These are phyloP conservation scores for Isabelozyma rhagii DNA, from an alignment of 805 yeast species.

Conservation along the genomic window DNA sequence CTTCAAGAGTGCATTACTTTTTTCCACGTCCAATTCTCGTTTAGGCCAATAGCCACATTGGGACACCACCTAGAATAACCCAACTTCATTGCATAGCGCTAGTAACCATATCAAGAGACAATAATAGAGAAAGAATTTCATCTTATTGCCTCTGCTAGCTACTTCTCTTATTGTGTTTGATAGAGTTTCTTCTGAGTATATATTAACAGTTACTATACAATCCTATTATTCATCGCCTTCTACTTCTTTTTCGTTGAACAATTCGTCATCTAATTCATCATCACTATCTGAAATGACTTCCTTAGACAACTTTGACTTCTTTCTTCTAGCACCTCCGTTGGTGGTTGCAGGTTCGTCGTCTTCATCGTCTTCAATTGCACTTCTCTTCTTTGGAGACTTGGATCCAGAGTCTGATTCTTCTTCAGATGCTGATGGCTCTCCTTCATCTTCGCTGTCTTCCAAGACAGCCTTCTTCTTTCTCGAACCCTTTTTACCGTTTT, in stretches of 20 bases:
- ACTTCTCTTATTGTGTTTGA: not conserved
- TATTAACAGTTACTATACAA: not conserved
- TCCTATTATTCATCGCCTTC: constrained; percentile 8
- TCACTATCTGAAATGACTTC: constrained; percentile 46
- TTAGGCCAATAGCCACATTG: too few relatives aligned
- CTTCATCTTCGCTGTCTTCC: constrained; percentile 33
- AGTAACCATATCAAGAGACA: too few relatives aligned
- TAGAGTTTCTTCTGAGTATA: not conserved
- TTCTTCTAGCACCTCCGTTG: constrained; percentile 17
- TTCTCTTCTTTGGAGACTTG: constrained; percentile 17
- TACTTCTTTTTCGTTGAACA: constrained; percentile 21
- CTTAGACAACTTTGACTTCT: constrained; percentile 23
- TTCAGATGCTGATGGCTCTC: constrained; percentile 14
- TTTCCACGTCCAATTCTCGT: too few relatives aligned
- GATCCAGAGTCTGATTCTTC: constrained; percentile 14
- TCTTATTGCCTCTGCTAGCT: too few relatives aligned
- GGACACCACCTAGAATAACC: too few relatives aligned
- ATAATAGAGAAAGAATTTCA: too few relatives aligned
- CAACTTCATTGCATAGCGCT: too few relatives aligned
- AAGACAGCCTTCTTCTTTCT: constrained; percentile 27
- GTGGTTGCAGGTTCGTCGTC: constrained; percentile 20
- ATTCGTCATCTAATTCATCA: constrained; percentile 38
- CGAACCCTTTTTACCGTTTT: constrained; percentile 21
- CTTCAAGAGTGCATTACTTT: too few relatives aligned
- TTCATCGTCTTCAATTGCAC: constrained; percentile 33